These are phyloP conservation scores for Jatropha multifida DNA, from an alignment of 441 rosid species.

Conservation along the genomic window DNA sequence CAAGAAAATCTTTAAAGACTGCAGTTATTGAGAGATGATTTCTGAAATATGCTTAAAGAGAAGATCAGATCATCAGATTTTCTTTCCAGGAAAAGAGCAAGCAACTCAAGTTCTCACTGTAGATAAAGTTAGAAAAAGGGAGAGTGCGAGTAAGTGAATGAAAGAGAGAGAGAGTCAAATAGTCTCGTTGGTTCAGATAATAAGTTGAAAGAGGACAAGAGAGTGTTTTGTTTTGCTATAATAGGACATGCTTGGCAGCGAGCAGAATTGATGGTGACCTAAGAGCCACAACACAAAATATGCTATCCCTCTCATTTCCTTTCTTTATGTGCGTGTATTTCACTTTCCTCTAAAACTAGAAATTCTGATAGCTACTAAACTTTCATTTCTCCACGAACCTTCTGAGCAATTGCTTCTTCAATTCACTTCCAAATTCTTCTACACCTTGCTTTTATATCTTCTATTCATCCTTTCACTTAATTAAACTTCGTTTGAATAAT, in stretches of 20 bases:
- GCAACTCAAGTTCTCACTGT: conserved; percentile 46
- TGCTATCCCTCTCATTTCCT: conserved; percentile 1
- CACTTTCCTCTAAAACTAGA: background rate
- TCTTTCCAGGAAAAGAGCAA: conserved; percentile 43
- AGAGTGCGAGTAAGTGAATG: background rate
- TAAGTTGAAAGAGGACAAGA: conserved; percentile 14
- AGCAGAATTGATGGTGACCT: conserved; percentile 25
- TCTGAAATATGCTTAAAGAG: conserved; percentile 32
- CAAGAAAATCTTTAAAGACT: conserved; percentile 22
- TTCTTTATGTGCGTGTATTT: conserved; percentile 1
- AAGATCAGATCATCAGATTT: conserved; percentile 42
- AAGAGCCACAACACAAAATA: conserved; percentile 13
- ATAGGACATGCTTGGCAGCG: conserved; percentile 39
- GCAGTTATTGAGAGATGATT: conserved; percentile 28
- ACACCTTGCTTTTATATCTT: background rate
- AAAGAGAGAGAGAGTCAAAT: conserved; percentile 22
- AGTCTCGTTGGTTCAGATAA: conserved; percentile 11
- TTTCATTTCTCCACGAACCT: conserved; percentile 24
- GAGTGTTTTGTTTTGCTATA: conserved; percentile 27
- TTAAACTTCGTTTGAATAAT: too few relatives aligned
- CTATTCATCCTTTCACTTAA: background rate
- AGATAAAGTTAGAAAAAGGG: conserved; percentile 39
- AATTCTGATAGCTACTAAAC: background rate
- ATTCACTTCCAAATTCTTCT: background rate
- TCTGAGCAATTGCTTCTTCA: conserved; percentile 33